Conservation (phyloP, 345 rosid species). For the Populus pruinosa region DNA sequence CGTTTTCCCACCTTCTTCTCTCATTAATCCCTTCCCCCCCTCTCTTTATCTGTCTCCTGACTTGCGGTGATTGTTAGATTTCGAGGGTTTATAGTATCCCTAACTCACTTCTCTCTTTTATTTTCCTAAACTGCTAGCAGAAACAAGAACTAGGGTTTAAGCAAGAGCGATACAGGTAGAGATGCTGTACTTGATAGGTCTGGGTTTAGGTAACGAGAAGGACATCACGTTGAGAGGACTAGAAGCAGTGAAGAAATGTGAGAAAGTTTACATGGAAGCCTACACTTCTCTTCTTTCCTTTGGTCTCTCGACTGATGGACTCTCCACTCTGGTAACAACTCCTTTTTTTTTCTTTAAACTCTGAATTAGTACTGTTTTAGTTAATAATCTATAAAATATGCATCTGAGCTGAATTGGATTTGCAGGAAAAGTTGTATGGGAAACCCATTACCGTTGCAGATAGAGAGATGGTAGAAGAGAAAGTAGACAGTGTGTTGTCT, state of each 20-base stretch:
- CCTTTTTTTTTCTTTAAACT: neutral
- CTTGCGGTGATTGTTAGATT: too few relatives aligned
- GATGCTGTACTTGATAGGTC: conserved; percentile 78
- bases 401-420: neutral
- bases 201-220: conserved; percentile 82
- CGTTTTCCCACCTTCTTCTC: too few relatives aligned
- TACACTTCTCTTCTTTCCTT: conserved; percentile 92
- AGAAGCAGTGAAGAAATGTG: conserved; percentile 71
- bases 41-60: too few relatives aligned
- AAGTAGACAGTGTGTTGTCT: conserved; percentile 55
- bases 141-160: conserved; percentile 9
- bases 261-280: conserved; percentile 82
- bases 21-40: too few relatives aligned
- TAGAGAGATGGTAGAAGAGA: conserved; percentile 93
- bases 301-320: conserved; percentile 70
- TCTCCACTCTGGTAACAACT: conserved; percentile 53
- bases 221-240: conserved; percentile 80
- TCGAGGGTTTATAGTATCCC: too few relatives aligned
- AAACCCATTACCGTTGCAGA: conserved; percentile 63
- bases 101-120: too few relatives aligned
- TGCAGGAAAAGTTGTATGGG: conserved; percentile 70
- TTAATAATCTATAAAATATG: neutral
- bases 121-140: neutral
- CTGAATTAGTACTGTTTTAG: neutral
- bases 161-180: conserved; percentile 2